Evolutionary conservation across 139 green algal genomes (phyloP).

Genomic region (Coelastrella sp.): DNA sequence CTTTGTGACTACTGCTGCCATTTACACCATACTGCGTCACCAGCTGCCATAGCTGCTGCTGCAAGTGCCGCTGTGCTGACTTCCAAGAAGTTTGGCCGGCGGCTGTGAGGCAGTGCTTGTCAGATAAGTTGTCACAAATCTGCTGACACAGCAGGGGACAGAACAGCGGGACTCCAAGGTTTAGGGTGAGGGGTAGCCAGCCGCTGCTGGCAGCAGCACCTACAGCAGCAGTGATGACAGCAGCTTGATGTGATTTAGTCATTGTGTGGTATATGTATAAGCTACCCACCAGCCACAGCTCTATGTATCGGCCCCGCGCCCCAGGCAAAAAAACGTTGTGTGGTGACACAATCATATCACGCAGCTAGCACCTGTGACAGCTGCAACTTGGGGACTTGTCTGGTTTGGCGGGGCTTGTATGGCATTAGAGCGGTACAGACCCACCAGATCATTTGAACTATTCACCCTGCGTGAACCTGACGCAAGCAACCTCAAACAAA

Average conservation of each 20-base stretch:
- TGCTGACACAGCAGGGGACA: slow-evolving; percentile 74
- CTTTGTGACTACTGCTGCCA: not conserved
- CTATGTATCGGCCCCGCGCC: too few relatives aligned
- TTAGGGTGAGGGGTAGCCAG: slow-evolving; percentile 83
- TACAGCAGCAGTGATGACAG: not conserved
- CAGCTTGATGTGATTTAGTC: not conserved
- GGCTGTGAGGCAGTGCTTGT: slow-evolving; percentile 63
- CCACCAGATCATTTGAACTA: too few relatives aligned
- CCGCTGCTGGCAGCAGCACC: not conserved
- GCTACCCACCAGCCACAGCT: not conserved
- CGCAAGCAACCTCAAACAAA: too few relatives aligned
- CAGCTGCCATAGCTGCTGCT: slow-evolving; percentile 60
- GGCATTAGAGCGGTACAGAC: too few relatives aligned
- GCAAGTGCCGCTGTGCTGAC: slow-evolving; percentile 60
- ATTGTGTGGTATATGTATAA: not conserved
- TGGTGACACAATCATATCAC: too few relatives aligned
- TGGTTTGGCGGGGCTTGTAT: too few relatives aligned
- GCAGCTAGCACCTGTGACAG: too few relatives aligned
- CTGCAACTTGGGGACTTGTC: too few relatives aligned
- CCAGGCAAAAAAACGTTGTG: too few relatives aligned
- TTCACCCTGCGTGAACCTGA: too few relatives aligned
- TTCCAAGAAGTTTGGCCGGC: slow-evolving; percentile 57
- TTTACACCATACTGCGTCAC: slow-evolving; percentile 58
- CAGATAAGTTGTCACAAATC: slow-evolving; percentile 73
- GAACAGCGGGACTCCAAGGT: slow-evolving; percentile 84